phyloP scores from a whole-genome alignment of 768 basidiomycete species.

The Xanthoconium purpureum region DNA sequence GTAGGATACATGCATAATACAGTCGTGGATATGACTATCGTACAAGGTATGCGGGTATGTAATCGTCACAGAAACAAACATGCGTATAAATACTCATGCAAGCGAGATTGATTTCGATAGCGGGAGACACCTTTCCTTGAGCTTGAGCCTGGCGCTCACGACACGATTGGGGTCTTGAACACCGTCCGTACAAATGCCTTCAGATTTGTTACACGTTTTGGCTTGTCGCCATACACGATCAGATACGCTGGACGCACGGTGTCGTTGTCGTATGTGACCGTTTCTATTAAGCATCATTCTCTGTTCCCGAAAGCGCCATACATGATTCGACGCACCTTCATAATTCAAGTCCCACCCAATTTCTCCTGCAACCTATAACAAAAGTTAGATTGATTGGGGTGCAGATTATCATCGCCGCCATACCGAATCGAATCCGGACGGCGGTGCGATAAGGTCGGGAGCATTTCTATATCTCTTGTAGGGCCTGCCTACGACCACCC shows the following conservation, averaged over 20 bases:
- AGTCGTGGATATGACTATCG: constrained; percentile 7
- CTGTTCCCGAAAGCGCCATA: background rate
- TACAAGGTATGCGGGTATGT: constrained; percentile 22
- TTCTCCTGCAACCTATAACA: constrained; percentile 51
- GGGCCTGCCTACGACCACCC: constrained; percentile 63
- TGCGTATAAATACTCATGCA: constrained; percentile 9
- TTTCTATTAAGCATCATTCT: constrained; percentile 38
- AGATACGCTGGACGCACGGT: constrained; percentile 66
- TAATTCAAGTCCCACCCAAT: constrained; percentile 67
- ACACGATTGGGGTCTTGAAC: constrained; percentile 32
- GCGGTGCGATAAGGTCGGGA: constrained; percentile 46
- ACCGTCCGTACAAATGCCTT: constrained; percentile 28
- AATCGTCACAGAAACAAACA: constrained; percentile 1
- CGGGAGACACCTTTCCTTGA: background rate
- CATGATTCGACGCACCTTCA: constrained; percentile 33
- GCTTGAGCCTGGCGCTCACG: constrained; percentile 7
- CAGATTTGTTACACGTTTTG: constrained; percentile 15
- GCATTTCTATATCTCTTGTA: constrained; percentile 49
- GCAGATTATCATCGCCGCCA: constrained; percentile 23
- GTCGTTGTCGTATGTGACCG: constrained; percentile 63
- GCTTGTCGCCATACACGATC: constrained; percentile 51
- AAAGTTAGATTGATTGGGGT: background rate
- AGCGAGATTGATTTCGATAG: background rate
- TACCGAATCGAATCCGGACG: constrained; percentile 60
- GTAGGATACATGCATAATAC: constrained; percentile 10